A percentile compares a stretch with the other conserved stretches of the same genome.
These are phyloP conservation scores for Daldinia loculata DNA, from an alignment of 495 filamentous ascomycete species.

Conservation along the genomic window DNA sequence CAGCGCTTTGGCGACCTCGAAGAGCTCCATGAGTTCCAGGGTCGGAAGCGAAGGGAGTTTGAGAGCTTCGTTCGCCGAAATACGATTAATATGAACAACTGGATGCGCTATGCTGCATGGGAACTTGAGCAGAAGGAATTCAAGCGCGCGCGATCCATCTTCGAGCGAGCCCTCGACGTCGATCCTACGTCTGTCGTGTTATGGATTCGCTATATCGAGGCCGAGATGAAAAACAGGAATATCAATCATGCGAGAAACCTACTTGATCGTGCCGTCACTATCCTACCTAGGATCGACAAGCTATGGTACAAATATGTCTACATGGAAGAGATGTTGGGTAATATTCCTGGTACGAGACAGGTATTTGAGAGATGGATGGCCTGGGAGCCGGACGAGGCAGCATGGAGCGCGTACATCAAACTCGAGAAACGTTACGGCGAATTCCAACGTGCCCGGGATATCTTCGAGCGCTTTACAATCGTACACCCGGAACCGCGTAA, in stretches of 20 bases:
- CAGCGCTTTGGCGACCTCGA: constrained; percentile 96
- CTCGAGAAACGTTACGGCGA: constrained; percentile 94
- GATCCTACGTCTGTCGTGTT: constrained; percentile 83
- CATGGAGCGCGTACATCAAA: constrained; percentile 96
- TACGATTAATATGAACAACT: constrained; percentile 95
- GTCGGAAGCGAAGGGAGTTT: constrained; percentile 93
- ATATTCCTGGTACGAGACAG: constrained; percentile 89
- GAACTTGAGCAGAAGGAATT: constrained; percentile 99
- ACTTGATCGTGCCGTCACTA: constrained; percentile 92
- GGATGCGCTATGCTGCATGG: constrained; percentile 98
- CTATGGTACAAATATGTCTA: constrained; percentile 99
- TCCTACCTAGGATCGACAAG: constrained; percentile 90
- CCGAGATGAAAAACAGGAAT: constrained; percentile 95
- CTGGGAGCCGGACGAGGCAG: constrained; percentile 96
- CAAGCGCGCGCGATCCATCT: constrained; percentile 92
- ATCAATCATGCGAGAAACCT: constrained; percentile 98
- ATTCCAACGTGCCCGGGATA: constrained; percentile 80
- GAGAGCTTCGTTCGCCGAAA: constrained; percentile 98
- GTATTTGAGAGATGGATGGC: constrained; percentile 99
- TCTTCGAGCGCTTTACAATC: constrained; percentile 89
- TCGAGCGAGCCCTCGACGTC: constrained; percentile 94
- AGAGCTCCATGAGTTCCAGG: constrained; percentile 97
- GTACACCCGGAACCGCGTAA: constrained; percentile 96
- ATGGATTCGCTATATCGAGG: constrained; percentile 91
- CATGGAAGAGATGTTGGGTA: constrained; percentile 95